Percentiles rank a stretch among this genome's conserved stretches.
phyloP scores from a whole-genome alignment of 768 basidiomycete genomes.

The Podaxis sp. region DNA sequence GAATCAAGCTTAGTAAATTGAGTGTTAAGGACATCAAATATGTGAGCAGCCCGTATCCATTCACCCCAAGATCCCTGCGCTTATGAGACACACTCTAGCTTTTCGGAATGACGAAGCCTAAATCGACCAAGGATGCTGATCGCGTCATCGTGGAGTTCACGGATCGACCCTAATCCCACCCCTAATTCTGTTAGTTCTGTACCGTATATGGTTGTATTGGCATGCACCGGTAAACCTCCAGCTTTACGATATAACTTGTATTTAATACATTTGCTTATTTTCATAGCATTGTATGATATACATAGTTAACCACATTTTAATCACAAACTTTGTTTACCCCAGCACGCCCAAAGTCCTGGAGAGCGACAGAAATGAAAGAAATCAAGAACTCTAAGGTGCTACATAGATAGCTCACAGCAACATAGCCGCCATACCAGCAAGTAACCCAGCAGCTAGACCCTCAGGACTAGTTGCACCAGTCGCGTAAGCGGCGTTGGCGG shows the following conservation, averaged over 20 bases:
- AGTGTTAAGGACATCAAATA: constrained; percentile 69
- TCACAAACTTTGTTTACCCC: not conserved
- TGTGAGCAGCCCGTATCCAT: constrained; percentile 32
- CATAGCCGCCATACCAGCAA: constrained; percentile 6
- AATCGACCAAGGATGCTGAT: not conserved
- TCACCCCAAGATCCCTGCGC: not conserved
- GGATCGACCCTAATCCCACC: not conserved
- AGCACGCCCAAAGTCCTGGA: not conserved
- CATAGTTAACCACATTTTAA: not conserved
- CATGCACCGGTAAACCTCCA: not conserved
- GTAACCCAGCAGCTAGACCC: not conserved
- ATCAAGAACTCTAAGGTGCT: not conserved
- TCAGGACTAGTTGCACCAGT: not conserved
- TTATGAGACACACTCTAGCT: constrained; percentile 23
- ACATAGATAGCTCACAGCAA: not conserved
- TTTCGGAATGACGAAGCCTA: constrained; percentile 31
- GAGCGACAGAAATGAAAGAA: not conserved
- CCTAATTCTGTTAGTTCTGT: not conserved
- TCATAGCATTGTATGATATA: not conserved
- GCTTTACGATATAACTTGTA: not conserved
- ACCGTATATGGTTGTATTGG: not conserved
- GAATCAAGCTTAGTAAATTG: constrained; percentile 58
- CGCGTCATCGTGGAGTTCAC: not conserved
- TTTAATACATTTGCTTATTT: not conserved
- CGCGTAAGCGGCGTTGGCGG: not conserved